Conservation (phyloP, 257 asterid genomes). For the Nicotiana undulata region DNA sequence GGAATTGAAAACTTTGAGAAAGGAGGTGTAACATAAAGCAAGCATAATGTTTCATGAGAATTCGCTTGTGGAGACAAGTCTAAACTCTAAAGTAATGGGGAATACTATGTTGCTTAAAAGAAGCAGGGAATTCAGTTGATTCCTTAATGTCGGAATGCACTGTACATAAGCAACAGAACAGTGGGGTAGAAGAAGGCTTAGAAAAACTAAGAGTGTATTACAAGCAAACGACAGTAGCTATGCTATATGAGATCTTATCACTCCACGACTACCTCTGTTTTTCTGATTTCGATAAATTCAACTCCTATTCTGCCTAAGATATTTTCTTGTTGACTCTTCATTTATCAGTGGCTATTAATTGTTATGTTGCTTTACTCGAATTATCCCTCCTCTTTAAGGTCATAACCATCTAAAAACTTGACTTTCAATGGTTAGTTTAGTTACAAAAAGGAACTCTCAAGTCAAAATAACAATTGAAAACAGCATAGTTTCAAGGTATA, state of each 20-base stretch:
- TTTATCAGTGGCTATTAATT: neutral
- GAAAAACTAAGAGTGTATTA: too few species aligned
- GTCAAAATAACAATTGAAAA: too few species aligned
- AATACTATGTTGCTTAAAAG: neutral
- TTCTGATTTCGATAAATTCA: neutral
- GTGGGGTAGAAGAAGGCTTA: too few species aligned
- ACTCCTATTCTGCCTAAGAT: neutral
- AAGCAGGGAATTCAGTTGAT: neutral
- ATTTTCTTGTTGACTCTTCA: neutral
- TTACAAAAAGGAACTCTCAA: too few species aligned
- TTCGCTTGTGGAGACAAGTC: too few species aligned
- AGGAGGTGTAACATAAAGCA: neutral
- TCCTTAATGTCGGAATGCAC: neutral
- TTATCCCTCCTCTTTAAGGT: too few species aligned
- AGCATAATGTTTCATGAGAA: neutral
- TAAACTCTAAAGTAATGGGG: neutral
- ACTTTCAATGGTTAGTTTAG: too few species aligned
- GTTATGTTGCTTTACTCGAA: too few species aligned
- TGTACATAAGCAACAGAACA: too few species aligned
- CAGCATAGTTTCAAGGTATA: too few species aligned
- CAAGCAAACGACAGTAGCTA: neutral
- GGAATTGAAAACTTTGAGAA: neutral
- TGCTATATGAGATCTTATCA: neutral
- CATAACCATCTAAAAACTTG: too few species aligned
- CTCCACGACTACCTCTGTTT: neutral